A percentile compares a stretch with the other conserved stretches of the same genome.
Conservation (phyloP, 73 alveolate species). For the Blepharisma stoltei region DNA sequence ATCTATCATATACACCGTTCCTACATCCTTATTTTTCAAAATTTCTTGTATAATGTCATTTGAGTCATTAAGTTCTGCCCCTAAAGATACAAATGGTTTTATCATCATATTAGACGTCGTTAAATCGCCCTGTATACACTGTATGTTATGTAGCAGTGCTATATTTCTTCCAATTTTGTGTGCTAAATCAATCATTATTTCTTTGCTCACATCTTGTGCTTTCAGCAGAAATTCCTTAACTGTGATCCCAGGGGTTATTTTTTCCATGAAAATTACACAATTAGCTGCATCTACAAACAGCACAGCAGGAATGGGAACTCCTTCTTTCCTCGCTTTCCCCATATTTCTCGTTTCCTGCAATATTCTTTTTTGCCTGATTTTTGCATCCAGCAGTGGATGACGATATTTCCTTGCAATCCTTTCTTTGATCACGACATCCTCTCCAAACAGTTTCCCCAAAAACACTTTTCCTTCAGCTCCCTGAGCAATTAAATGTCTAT, state of each 20-base stretch:
- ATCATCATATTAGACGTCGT: conserved; percentile 91
- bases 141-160: conserved; percentile 74
- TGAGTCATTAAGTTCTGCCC: neutral
- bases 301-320: conserved; percentile 83
- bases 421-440: conserved; percentile 75
- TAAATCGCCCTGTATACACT: conserved; percentile 88
- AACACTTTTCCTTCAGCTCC: conserved; percentile 93
- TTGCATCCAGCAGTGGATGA: conserved; percentile 70
- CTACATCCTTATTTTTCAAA: conserved; percentile 39
- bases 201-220: conserved; percentile 36
- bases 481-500: conserved; percentile 33
- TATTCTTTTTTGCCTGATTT: conserved; percentile 71
- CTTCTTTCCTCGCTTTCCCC: conserved; percentile 70
- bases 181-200: conserved; percentile 49
- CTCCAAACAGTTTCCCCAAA: conserved; percentile 68
- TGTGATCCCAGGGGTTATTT: conserved; percentile 56
- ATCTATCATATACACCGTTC: conserved; percentile 79
- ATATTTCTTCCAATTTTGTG: conserved; percentile 66
- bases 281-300: conserved; percentile 67
- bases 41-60: conserved; percentile 28
- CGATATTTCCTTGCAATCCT: conserved; percentile 83
- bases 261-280: conserved; percentile 80
- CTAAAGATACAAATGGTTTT: conserved; percentile 21
- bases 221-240: conserved; percentile 60
- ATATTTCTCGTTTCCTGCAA: conserved; percentile 71